A percentile compares a stretch with the other conserved stretches of the same genome.
Evolutionary conservation across 176 grass and related monocot species (phyloP).

Genomic region (Zea mays): DNA sequence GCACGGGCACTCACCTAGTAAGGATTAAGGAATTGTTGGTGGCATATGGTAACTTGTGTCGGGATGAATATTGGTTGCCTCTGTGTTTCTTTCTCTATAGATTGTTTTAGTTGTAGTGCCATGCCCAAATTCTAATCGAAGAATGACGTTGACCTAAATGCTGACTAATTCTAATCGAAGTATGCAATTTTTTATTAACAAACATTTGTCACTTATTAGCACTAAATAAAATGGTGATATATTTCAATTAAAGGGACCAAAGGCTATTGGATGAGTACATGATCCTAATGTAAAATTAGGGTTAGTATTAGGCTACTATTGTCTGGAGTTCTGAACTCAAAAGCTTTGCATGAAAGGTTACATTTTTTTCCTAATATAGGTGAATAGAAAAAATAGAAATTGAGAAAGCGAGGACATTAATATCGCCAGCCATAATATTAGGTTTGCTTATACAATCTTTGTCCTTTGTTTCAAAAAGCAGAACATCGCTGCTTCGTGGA

Average conservation of each 20-base stretch:
- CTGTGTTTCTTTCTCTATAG: too few relatives aligned
- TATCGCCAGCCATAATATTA: not conserved
- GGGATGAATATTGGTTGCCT: too few relatives aligned
- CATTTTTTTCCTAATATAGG: conserved; percentile 1
- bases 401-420: not conserved
- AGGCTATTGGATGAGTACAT: not conserved
- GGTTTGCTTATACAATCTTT: not conserved
- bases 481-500: not conserved
- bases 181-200: not conserved
- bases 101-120: too few relatives aligned
- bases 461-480: not conserved
- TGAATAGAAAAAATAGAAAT: not conserved
- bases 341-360: not conserved
- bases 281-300: not conserved
- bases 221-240: not conserved
- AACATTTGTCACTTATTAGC: not conserved
- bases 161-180: not conserved
- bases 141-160: not conserved
- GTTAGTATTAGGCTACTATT: not conserved
- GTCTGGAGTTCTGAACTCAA: not conserved
- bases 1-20: too few relatives aligned
- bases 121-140: too few relatives aligned
- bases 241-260: not conserved
- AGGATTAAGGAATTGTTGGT: too few relatives aligned
- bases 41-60: too few relatives aligned